Evolutionary conservation across 768 basidiomycete genomes (phyloP).

Genomic region (Trametes villosa): DNA sequence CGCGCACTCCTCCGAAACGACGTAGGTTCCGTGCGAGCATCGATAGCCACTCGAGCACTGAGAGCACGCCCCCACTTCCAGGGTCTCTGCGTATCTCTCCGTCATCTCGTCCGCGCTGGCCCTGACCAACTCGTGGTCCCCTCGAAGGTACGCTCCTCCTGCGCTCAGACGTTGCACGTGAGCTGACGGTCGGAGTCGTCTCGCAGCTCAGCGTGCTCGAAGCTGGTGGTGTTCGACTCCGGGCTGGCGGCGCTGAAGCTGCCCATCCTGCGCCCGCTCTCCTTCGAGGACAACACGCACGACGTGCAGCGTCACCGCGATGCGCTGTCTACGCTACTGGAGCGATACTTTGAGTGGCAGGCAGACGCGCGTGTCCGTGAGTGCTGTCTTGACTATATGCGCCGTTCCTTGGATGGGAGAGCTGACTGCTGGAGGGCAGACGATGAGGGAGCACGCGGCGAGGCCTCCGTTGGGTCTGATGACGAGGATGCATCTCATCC

Average conservation of each 20-base stretch:
- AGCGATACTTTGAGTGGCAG: conserved; percentile 61
- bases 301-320: conserved; percentile 24
- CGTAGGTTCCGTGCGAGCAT: conserved; percentile 16
- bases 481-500: neutral
- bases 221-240: conserved; percentile 65
- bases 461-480: neutral
- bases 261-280: conserved; percentile 27
- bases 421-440: neutral
- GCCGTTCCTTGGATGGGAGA: neutral
- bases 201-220: conserved; percentile 30
- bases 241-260: conserved; percentile 38
- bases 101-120: conserved; percentile 53
- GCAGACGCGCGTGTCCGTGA: conserved; percentile 50
- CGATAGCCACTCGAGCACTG: conserved; percentile 33
- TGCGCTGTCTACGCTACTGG: conserved; percentile 45
- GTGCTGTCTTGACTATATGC: conserved; percentile 1
- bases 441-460: neutral
- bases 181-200: no score
- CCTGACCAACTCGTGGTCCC: conserved; percentile 41
- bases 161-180: neutral
- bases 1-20: conserved; percentile 17
- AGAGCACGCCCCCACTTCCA: no score
- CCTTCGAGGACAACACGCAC: conserved; percentile 19
- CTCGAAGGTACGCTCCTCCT: conserved; percentile 28
- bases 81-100: conserved; percentile 55